Percentiles rank a stretch among this genome's conserved stretches.
phyloP scores from a whole-genome alignment of 768 basidiomycete genomes.

The Brasilioporus rufonigricans region DNA sequence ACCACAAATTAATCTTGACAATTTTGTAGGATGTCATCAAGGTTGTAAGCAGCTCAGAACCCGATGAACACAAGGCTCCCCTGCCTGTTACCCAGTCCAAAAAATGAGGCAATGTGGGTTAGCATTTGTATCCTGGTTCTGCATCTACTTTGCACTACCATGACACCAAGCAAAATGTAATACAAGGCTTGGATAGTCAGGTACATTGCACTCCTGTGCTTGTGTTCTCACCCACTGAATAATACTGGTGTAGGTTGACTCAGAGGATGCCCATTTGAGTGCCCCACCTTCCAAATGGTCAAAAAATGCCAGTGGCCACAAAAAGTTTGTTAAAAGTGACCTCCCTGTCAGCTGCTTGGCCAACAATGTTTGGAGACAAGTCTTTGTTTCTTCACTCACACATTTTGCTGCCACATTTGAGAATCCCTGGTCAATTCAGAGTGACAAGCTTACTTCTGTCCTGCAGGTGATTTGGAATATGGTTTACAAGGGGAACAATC shows the following conservation, averaged over 20 bases:
- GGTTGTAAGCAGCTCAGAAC: not conserved
- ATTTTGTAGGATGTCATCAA: not conserved
- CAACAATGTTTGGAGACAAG: not conserved
- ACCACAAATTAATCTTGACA: too few relatives aligned
- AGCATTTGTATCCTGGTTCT: too few relatives aligned
- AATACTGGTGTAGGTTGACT: too few relatives aligned
- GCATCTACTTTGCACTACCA: too few relatives aligned
- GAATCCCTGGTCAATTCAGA: not conserved
- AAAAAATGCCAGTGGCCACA: not conserved
- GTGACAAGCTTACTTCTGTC: not conserved
- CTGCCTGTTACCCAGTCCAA: too few relatives aligned
- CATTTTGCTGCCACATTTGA: not conserved
- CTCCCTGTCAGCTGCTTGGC: not conserved
- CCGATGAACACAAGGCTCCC: too few relatives aligned
- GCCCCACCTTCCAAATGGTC: not conserved
- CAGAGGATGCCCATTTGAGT: too few relatives aligned
- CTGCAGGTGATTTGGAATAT: constrained; percentile 1
- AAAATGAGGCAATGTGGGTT: too few relatives aligned
- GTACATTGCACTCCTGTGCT: too few relatives aligned
- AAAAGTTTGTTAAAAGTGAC: not conserved
- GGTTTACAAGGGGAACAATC: not conserved
- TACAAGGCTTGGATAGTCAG: too few relatives aligned
- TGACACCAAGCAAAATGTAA: too few relatives aligned
- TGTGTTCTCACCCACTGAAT: too few relatives aligned
- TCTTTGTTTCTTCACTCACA: not conserved